Evolutionary conservation across 768 basidiomycete species (phyloP), one percentile per base, ranked within the genome.

Genomic region (Russula sp.): DNA sequence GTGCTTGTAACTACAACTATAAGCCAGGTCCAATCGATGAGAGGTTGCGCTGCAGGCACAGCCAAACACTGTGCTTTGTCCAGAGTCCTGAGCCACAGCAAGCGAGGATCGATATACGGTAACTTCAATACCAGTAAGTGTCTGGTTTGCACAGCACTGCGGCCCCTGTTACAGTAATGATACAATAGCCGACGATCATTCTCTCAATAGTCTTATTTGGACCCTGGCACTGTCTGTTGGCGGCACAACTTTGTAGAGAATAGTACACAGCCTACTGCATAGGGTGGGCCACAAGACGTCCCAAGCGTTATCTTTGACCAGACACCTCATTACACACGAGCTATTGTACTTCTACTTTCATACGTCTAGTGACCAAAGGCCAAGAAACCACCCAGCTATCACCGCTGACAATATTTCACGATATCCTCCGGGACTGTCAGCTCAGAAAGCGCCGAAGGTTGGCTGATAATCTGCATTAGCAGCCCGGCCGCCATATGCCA

Each of bases 401-500:
- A 56, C 30, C 24, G 22, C 11, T 48, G n/a, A 38, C 62, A 63
- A 38, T 67, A 65, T 9, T 16, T 22, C 24, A 63, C 55, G 10
- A 66, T 57, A 14, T 62, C 65, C 22, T 50, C 30, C 20, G 65
- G 67, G 2, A 68, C 44, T 14, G 59, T 46, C 26, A 61, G n/a
- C 36, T 22, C 28, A 13, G 64, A 65, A 13, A 66, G 30, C 16
- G 22, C 24, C 20, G 58, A 57, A n/a, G 57, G 56, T 18, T 42
- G 54, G 14, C 36, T 60, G 20, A 13, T 66, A 30, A 66, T 48
- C 53, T 66, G 65, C 57, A 66, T 57, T 13, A 66, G 36, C 52
- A 65, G 22, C 24, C 67, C 67, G 0, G 67, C 64, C 0, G 60
- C 60, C 66, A 67, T 65, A 16, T 67, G 64, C 64, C 61, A 66